phyloP scores from a whole-genome alignment of 495 filamentous ascomycete genomes.

The Aspergillus ostianus region DNA sequence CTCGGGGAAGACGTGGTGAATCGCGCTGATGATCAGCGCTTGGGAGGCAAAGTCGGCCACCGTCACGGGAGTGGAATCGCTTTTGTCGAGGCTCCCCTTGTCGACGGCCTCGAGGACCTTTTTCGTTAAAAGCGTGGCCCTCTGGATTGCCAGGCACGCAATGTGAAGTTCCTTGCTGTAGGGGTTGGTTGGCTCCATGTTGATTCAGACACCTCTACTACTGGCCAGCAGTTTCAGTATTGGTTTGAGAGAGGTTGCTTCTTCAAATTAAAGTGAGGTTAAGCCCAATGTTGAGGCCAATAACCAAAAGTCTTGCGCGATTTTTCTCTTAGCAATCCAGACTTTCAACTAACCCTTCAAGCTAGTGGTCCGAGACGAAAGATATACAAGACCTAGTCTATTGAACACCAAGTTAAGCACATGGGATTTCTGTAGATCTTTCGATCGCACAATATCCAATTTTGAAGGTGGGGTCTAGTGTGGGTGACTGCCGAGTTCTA shows the following conservation, averaged over 20 bases:
- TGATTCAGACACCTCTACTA: background rate
- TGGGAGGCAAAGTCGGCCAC: slow-evolving; percentile 70
- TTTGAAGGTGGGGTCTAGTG: background rate
- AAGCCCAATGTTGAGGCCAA: background rate
- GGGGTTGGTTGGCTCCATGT: slow-evolving; percentile 23
- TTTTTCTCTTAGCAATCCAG: background rate
- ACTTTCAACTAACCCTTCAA: background rate
- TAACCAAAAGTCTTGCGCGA: background rate
- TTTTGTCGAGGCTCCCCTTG: slow-evolving; percentile 53
- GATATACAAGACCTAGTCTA: background rate
- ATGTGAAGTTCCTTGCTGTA: slow-evolving; percentile 49
- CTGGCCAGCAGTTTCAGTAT: background rate
- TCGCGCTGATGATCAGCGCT: slow-evolving; percentile 56
- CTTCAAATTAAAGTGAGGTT: background rate
- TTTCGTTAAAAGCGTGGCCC: slow-evolving; percentile 53
- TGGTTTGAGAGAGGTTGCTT: background rate
- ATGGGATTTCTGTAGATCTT: background rate
- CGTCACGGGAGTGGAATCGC: slow-evolving; percentile 60
- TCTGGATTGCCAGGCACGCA: slow-evolving; percentile 52
- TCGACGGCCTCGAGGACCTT: slow-evolving; percentile 45
- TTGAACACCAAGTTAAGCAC: background rate
- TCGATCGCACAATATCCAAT: background rate
- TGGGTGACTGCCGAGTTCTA: background rate
- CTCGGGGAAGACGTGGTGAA: slow-evolving; percentile 52
- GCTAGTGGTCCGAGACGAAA: background rate